A percentile compares a stretch with the other conserved stretches of the same genome.
phyloP scores from a whole-genome alignment of 768 basidiomycete genomes.

The Cystobasidium onofrii region DNA sequence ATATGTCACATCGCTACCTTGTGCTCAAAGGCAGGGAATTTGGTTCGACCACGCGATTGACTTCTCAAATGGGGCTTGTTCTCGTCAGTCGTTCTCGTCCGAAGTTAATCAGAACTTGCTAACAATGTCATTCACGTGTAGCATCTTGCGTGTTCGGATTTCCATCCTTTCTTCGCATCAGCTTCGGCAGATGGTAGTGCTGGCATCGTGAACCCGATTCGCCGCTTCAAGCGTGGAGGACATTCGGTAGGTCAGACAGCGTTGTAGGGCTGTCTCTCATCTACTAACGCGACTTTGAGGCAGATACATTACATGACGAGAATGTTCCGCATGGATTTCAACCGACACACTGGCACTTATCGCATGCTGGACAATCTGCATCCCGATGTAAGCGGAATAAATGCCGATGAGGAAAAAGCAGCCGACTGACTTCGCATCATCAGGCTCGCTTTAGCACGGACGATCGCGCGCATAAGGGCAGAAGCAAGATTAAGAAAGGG shows the following conservation, averaged over 20 bases:
- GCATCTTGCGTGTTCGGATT: constrained; percentile 68
- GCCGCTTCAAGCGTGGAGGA: constrained; percentile 28
- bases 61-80: constrained; percentile 69
- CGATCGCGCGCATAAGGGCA: not conserved
- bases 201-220: constrained; percentile 36
- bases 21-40: constrained; percentile 65
- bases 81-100: constrained; percentile 58
- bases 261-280: not conserved
- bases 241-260: constrained; percentile 18
- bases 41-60: constrained; percentile 61
- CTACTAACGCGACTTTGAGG: not conserved
- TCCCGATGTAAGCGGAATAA: constrained; percentile 53
- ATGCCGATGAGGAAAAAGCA: too few species aligned
- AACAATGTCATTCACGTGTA: constrained; percentile 43
- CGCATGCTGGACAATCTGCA: constrained; percentile 81
- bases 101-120: not conserved
- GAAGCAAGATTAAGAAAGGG: not conserved
- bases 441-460: not conserved
- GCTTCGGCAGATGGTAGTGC: constrained; percentile 71
- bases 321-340: constrained; percentile 81
- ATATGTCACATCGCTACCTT: constrained; percentile 68
- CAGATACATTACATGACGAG: constrained; percentile 61
- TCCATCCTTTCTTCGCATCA: constrained; percentile 74
- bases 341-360: constrained; percentile 62
- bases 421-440: not conserved